phyloP scores from a whole-genome alignment of 2,329 filamentous ascomycete species.

The Endocalyx cinctus region DNA sequence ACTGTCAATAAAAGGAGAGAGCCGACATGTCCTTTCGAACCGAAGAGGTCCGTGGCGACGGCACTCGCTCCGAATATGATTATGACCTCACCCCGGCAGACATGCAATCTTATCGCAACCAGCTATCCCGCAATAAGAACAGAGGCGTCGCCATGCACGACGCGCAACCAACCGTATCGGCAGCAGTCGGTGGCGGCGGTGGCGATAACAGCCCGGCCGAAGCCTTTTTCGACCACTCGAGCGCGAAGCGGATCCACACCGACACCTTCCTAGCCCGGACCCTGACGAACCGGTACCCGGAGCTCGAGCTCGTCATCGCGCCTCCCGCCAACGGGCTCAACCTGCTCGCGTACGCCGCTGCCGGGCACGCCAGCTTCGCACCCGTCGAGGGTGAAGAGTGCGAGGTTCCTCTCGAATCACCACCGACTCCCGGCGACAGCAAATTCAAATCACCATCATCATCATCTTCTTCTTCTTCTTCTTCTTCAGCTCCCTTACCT shows the following conservation, averaged over 20 bases:
- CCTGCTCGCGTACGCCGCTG: conserved; percentile 37
- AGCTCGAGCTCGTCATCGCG: conserved; percentile 36
- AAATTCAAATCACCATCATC: too few species aligned
- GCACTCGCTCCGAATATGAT: too few species aligned
- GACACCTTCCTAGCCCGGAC: conserved; percentile 36
- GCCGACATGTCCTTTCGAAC: too few species aligned
- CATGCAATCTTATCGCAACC: too few species aligned
- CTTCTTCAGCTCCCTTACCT: too few species aligned
- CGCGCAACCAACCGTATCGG: not conserved
- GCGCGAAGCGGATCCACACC: conserved; percentile 36
- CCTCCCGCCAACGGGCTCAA: conserved; percentile 26
- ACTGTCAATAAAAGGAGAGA: too few species aligned
- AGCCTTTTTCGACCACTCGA: conserved; percentile 36
- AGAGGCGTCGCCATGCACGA: too few species aligned
- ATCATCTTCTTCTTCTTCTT: too few species aligned
- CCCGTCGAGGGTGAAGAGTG: conserved; percentile 24
- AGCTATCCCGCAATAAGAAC: too few species aligned
- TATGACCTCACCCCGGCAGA: too few species aligned
- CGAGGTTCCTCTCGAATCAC: conserved; percentile 16
- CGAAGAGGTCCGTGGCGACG: too few species aligned
- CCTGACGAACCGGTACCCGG: conserved; percentile 39
- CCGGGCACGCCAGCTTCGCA: conserved; percentile 32
- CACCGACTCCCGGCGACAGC: too few species aligned
- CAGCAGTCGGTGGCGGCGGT: not conserved
- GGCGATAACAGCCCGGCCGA: conserved; percentile 15